These are phyloP conservation scores for Heterobasidion occidentale DNA, from an alignment of 1,284 basidiomycete species.

Conservation along the genomic window DNA sequence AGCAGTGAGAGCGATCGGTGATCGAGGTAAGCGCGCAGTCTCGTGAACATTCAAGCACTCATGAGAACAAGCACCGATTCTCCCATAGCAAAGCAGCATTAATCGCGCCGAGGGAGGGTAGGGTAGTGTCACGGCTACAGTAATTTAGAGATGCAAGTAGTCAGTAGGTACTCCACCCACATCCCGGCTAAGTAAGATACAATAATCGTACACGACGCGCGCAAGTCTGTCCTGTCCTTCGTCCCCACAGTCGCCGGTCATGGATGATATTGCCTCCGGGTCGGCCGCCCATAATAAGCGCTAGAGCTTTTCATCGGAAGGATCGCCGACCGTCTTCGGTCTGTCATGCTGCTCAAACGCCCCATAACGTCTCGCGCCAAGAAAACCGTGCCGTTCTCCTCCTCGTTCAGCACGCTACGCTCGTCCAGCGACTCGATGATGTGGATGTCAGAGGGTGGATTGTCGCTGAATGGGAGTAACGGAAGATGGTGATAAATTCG, in stretches of 20 bases:
- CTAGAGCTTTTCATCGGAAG: neutral
- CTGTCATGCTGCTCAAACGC: constrained; percentile 1
- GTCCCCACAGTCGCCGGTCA: neutral
- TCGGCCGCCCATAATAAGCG: neutral
- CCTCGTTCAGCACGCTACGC: constrained; percentile 13
- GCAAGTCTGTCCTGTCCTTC: neutral
- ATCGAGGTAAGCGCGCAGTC: too few species aligned
- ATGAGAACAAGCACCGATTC: too few species aligned
- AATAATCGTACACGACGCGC: neutral
- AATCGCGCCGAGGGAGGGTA: too few species aligned
- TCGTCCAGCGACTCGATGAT: constrained; percentile 14
- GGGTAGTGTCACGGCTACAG: too few species aligned
- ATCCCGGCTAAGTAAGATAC: too few species aligned
- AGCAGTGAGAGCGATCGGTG: too few species aligned
- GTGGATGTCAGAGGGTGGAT: constrained; percentile 24
- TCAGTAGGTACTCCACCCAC: too few species aligned
- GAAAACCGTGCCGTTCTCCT: constrained; percentile 19
- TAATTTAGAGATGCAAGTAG: too few species aligned
- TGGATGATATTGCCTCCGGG: neutral
- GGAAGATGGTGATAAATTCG: constrained; percentile 35
- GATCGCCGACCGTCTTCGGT: neutral
- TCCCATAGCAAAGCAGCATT: too few species aligned
- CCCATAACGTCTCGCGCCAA: constrained; percentile 16
- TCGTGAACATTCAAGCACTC: too few species aligned
- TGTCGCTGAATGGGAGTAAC: constrained; percentile 27